Conservation (phyloP, 768 basidiomycete species). For the Rhodosporidiobolus odoratus region DNA sequence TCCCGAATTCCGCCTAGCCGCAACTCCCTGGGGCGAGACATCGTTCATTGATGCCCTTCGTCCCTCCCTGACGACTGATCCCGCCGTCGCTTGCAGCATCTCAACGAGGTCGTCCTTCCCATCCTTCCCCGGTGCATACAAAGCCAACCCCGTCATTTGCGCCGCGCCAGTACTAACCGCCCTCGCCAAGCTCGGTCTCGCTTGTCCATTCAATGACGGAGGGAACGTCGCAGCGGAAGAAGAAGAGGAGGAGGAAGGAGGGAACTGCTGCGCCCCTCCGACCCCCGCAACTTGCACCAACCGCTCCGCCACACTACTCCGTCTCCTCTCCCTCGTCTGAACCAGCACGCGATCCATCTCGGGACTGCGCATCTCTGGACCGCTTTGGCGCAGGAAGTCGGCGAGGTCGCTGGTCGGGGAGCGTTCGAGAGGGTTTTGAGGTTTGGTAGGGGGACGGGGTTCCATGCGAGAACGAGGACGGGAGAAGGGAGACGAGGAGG, state of each 20-base stretch:
- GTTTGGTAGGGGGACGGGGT: slow-evolving; percentile 5
- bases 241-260: background rate
- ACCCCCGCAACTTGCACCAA: background rate
- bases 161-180: background rate
- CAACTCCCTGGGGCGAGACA: too few relatives aligned
- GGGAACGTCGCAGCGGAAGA: background rate
- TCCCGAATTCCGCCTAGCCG: too few relatives aligned
- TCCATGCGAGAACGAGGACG: background rate
- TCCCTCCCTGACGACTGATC: background rate
- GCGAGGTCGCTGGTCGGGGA: slow-evolving; percentile 15
- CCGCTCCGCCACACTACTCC: background rate
- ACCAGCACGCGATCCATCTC: slow-evolving; percentile 4
- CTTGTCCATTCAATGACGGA: too few relatives aligned
- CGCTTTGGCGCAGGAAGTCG: slow-evolving; percentile 24
- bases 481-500: background rate
- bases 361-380: slow-evolving; percentile 10
- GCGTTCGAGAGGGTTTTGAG: background rate
- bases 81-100: slow-evolving; percentile 1
- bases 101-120: background rate
- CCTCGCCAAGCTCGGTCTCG: background rate
- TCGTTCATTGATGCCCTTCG: background rate
- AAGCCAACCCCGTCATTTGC: background rate
- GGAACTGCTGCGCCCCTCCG: background rate
- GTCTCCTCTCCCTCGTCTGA: background rate
- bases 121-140: background rate